Conservation (phyloP, 768 basidiomycete genomes). For the Mycena vulgaris region DNA sequence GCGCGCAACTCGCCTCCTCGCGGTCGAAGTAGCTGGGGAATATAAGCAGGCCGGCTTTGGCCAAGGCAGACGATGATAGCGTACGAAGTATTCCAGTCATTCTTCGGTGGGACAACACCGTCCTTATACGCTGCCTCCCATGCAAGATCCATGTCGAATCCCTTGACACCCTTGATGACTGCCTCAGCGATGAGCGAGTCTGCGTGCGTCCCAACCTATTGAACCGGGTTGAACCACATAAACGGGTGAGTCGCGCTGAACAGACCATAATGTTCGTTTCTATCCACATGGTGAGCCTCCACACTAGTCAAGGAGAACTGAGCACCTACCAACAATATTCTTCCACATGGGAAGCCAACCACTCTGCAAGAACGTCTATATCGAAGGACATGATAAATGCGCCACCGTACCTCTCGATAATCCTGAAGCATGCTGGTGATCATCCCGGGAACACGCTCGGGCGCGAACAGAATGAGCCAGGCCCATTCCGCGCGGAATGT, state of each 20-base stretch:
- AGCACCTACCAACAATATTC: slow-evolving; percentile 74
- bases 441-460: slow-evolving; percentile 84
- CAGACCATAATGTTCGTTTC: slow-evolving; percentile 89
- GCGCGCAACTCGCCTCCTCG: slow-evolving; percentile 66
- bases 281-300: slow-evolving; percentile 15
- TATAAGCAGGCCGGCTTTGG: slow-evolving; percentile 1
- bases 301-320: not conserved
- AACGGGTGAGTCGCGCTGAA: not conserved
- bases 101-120: slow-evolving; percentile 71
- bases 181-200: slow-evolving; percentile 85
- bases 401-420: slow-evolving; percentile 69
- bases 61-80: slow-evolving; percentile 36
- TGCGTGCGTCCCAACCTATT: slow-evolving; percentile 82
- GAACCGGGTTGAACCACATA: not conserved
- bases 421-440: slow-evolving; percentile 87
- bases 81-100: slow-evolving; percentile 69
- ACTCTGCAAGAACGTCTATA: slow-evolving; percentile 53
- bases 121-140: slow-evolving; percentile 86
- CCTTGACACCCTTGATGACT: slow-evolving; percentile 74
- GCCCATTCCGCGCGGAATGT: slow-evolving; percentile 87
- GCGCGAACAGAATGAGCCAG: slow-evolving; percentile 82
- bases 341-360: slow-evolving; percentile 96
- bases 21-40: slow-evolving; percentile 74
- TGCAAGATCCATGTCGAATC: slow-evolving; percentile 74
- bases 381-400: not conserved